These are phyloP conservation scores for Chenopodium berlandieri DNA, from an alignment of 148 eudicot genomes.

Conservation along the genomic window DNA sequence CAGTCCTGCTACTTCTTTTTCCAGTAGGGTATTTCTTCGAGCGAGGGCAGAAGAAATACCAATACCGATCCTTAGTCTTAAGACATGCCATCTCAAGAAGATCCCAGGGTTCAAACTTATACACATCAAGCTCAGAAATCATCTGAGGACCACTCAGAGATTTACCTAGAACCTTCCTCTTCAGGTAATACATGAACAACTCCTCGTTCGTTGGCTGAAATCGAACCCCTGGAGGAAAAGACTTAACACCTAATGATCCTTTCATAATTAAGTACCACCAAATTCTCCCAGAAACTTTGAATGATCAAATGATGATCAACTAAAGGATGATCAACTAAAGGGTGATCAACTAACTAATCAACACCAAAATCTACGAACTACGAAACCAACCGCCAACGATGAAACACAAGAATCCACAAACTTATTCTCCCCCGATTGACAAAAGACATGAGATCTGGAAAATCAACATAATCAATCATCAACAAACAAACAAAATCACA, in stretches of 20 bases:
- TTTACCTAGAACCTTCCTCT: slow-evolving; percentile 63
- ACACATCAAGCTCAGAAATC: slow-evolving; percentile 58
- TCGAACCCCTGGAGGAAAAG: slow-evolving; percentile 60
- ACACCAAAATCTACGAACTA: background rate
- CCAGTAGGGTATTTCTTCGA: slow-evolving; percentile 54
- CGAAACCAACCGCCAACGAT: slow-evolving; percentile 24
- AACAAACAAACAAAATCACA: background rate
- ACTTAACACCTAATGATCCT: slow-evolving; percentile 6
- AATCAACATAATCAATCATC: background rate
- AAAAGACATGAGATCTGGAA: slow-evolving; percentile 39
- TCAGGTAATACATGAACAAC: slow-evolving; percentile 66
- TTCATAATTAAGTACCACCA: slow-evolving; percentile 22
- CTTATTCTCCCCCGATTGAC: slow-evolving; percentile 27
- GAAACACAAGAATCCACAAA: slow-evolving; percentile 31
- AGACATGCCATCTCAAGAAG: slow-evolving; percentile 47
- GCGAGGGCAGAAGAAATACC: slow-evolving; percentile 81
- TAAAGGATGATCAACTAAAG: background rate
- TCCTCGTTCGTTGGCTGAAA: slow-evolving; percentile 79
- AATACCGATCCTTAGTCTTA: slow-evolving; percentile 51
- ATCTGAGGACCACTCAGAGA: slow-evolving; percentile 28
- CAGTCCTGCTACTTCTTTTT: slow-evolving; percentile 50
- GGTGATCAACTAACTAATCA: background rate
- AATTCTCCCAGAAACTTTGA: no score
- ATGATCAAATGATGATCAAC: background rate
- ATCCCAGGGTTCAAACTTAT: slow-evolving; percentile 62